Base-by-base conservation (phyloP, 352 stramenopile species). In the Thalassiosira hispida region DNA sequence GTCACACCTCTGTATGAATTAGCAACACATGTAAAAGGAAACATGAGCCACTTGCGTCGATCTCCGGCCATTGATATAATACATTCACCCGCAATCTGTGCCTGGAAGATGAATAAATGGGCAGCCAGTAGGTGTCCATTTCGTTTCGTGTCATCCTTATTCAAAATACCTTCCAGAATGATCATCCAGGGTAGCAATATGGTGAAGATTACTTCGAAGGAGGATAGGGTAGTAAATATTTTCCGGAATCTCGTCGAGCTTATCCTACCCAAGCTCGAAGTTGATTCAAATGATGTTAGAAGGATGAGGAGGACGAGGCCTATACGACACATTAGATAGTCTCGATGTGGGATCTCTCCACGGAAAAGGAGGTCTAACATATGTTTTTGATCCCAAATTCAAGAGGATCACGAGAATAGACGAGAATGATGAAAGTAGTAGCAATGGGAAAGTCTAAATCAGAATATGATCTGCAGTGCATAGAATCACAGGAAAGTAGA, bases 101-200 rank as follows among this genome's bases (percentile, higher is more conserved):
- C 65, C 25, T 84, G 76, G 38, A 84, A 84, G 20, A 84, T 63
- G 53, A 81, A 79, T 27, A 84, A 53, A 57, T 84, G 76, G 27
- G 76, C 46, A 42, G 69, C 61, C 20, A 79, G n/a, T 8, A 84
- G 53, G 55, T 84, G 46, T 40, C 64, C 76, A 46, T 80, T 77
- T 16, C 52, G 68, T 12, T 42, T 44, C 11, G 59, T 75, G 20
- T 56, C 27, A 12, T 33, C 46, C 44, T 61, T 67, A 44, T 83
- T 65, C 6, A 83, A 71, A 31, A 75, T 61, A 44, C 66, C 46
- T 18, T 78, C 62, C 22, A 80, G 38, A 23, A 84, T 73, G 4
- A 69, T 63, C 27, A 80, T 25, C 76, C 76, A 84, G 14, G 76
- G 76, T 8, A 79, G 53, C 33, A 79, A 35, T 40, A 84, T 44